Evolutionary conservation across 2,329 filamentous ascomycete species (phyloP).

Genomic region (Venturia effusa): DNA sequence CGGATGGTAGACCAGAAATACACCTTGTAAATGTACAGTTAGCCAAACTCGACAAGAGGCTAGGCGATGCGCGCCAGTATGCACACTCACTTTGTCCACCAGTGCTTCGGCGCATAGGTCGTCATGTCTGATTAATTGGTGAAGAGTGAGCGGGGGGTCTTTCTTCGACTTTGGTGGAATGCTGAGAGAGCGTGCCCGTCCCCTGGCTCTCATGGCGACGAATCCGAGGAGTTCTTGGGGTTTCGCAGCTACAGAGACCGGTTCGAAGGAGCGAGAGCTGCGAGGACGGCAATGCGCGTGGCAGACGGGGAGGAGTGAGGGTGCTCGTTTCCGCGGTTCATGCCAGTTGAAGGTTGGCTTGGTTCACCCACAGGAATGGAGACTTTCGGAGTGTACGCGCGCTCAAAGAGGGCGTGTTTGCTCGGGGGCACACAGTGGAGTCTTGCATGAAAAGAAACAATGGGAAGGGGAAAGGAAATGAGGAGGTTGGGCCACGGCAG

Average conservation of each 20-base stretch:
- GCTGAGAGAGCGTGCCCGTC: constrained; percentile 3
- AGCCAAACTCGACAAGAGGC: neutral
- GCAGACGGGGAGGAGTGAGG: neutral
- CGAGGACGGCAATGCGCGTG: neutral
- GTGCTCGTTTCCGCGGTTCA: neutral
- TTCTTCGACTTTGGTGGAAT: neutral
- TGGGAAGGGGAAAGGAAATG: neutral
- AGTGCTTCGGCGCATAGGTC: constrained; percentile 92
- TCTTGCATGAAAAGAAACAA: neutral
- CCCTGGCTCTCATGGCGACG: constrained; percentile 3
- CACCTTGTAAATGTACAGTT: constrained; percentile 43
- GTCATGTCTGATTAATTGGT: constrained; percentile 85
- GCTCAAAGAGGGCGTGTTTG: neutral
- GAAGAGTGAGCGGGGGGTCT: constrained; percentile 52
- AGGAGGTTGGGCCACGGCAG: neutral
- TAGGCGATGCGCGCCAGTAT: constrained; percentile 11
- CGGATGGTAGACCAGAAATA: constrained; percentile 96
- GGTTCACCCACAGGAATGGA: neutral
- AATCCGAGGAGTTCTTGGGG: neutral
- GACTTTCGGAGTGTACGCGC: neutral
- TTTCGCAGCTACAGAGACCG: neutral
- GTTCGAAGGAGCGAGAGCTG: neutral
- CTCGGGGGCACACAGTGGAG: neutral
- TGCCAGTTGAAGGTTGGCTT: neutral
- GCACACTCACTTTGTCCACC: constrained; percentile 72